Percentiles rank a stretch among this genome's conserved stretches.
These are phyloP conservation scores for Leccinum obscurum DNA, from an alignment of 768 basidiomycete genomes.

Conservation along the genomic window DNA sequence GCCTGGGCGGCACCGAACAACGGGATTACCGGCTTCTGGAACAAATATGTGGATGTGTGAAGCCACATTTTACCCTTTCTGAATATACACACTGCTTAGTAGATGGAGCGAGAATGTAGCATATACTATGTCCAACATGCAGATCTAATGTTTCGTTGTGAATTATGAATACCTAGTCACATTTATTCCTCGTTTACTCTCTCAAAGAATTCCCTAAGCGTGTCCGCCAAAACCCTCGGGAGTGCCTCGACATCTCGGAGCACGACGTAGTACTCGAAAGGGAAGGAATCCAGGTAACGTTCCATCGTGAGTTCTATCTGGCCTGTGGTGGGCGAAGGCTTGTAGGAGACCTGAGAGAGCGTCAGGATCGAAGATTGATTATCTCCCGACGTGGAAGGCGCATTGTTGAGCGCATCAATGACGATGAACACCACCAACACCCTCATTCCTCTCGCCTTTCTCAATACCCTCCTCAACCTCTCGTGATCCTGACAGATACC, in stretches of 20 bases:
- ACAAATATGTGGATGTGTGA: slow-evolving; percentile 54
- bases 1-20: slow-evolving; percentile 61
- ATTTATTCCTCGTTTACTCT: slow-evolving; percentile 64
- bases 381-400: slow-evolving; percentile 23
- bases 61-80: not conserved
- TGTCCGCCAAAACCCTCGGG: slow-evolving; percentile 85
- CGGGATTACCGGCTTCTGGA: slow-evolving; percentile 84
- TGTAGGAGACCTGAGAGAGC: slow-evolving; percentile 91
- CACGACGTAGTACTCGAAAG: slow-evolving; percentile 97
- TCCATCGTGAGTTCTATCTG: slow-evolving; percentile 84
- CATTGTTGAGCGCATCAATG: slow-evolving; percentile 79
- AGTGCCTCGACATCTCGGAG: slow-evolving; percentile 86
- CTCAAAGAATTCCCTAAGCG: slow-evolving; percentile 91
- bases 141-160: slow-evolving; percentile 4
- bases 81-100: not conserved
- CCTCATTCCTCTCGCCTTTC: slow-evolving; percentile 84
- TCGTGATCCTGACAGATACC: slow-evolving; percentile 99
- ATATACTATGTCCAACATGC: not conserved
- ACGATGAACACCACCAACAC: slow-evolving; percentile 97
- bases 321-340: slow-evolving; percentile 47
- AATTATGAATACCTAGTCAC: not conserved
- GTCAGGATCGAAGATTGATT: slow-evolving; percentile 80
- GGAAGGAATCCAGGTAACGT: slow-evolving; percentile 93
- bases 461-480: slow-evolving; percentile 70
- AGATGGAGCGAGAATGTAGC: not conserved